Percentiles rank a stretch among this genome's conserved stretches.
These are phyloP conservation scores for Fusarium xylarioides DNA, from an alignment of 2,329 filamentous ascomycete species.

Conservation along the genomic window DNA sequence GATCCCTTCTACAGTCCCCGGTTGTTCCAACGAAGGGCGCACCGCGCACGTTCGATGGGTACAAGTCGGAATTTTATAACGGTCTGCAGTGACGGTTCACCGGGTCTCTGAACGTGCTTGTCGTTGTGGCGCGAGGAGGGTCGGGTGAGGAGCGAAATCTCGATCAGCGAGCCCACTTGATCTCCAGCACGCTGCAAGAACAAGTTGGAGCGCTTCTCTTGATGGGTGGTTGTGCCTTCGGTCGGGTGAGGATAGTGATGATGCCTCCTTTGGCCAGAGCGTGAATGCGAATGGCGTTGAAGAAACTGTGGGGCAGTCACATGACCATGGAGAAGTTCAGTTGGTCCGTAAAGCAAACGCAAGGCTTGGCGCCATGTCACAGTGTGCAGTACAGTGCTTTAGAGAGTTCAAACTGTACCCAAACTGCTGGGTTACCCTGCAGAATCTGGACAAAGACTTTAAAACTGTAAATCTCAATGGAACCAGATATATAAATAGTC, in stretches of 20 bases:
- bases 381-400: rapidly evolving
- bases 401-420: not conserved
- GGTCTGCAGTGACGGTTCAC: constrained; percentile 1
- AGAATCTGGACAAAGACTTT: not conserved
- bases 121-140: not conserved
- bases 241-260: not conserved
- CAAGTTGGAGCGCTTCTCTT: not conserved
- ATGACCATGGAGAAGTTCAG: not conserved
- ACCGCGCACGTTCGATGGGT: constrained; percentile 9
- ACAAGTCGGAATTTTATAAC: constrained; percentile 25
- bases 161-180: not conserved
- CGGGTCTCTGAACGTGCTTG: not conserved
- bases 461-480: not conserved
- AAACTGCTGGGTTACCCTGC: not conserved
- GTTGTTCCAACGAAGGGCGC: constrained; percentile 16
- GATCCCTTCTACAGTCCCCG: constrained; percentile 12
- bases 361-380: not conserved
- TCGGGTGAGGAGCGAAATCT: not conserved
- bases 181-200: constrained; percentile 17
- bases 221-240: not conserved
- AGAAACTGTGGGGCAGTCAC: not conserved
- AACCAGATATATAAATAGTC: not conserved
- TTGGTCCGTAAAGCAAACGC: not conserved
- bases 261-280: not conserved
- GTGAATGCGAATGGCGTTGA: not conserved